Evolutionary conservation across 129 eudicot species (phyloP), one percentile per base, ranked within the genome.

Genomic region (Helichrysum umbraculigerum): DNA sequence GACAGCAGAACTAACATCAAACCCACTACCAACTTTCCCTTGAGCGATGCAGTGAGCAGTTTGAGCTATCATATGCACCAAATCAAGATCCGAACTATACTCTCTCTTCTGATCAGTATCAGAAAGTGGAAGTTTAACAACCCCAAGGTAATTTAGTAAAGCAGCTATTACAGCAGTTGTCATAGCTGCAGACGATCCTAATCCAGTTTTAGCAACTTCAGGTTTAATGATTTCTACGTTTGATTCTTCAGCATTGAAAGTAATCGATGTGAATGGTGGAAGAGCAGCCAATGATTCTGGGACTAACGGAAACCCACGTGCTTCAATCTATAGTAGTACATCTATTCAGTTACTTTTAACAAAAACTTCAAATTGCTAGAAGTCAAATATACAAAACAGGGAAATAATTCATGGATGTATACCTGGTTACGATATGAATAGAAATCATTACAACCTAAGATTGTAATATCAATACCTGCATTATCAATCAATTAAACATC

Each of bases 151-250:
- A 70, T 86, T 86, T 79, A 90, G 90, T 77, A 92, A 87, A 50
- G 93, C 91, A 77, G 96, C 96, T 50, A 90, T 91, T 58, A 92
- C 98, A 29, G 92, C 96, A 76, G 93, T 92, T 72, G 96, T 92
- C 98, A 92, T 92, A 51, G 98, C 96, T 61, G 96, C 96, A 78
- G 98, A 92, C 20, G 98, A 92, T 42, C 98, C 98, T 77, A 92
- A 73, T 39, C 98, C 98, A 65, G 96, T 92, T 84, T 92, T 92
- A 51, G 98, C 98, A 82, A 92, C 98, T 89, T 92, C 98, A 76
- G 96, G 98, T 68, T 89, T 91, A 82, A 86, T 52, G 37, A 73
- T 83, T 73, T 79, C 81, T 62, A 75, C 88, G 79, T 82, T 72
- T 52, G 90, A 80, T 75, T 89, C 90, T 64, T 70, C 91, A 6